Percentiles rank a stretch among this genome's conserved stretches.
phyloP scores from a whole-genome alignment of 345 rosid species.

The Syzygium aromaticum region DNA sequence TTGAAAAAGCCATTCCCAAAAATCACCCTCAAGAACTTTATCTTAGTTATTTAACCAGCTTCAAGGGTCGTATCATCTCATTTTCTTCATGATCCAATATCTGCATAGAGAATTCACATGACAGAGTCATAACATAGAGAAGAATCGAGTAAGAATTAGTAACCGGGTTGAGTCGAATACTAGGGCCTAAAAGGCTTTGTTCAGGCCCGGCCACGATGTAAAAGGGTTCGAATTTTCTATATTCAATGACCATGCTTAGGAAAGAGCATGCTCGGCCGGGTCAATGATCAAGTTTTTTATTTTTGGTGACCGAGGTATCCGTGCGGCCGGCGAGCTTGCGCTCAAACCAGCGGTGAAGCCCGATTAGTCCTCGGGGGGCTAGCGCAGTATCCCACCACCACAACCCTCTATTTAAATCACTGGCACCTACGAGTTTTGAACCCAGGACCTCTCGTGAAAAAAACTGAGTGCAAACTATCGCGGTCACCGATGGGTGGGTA shows the following conservation, averaged over 20 bases:
- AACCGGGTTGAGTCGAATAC: not conserved
- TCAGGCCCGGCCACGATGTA: not conserved
- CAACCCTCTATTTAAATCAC: too few relatives aligned
- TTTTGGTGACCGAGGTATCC: too few relatives aligned
- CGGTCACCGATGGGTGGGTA: too few relatives aligned
- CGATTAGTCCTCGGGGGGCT: too few relatives aligned
- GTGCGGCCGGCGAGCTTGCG: too few relatives aligned
- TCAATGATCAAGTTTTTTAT: too few relatives aligned
- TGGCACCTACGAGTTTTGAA: too few relatives aligned
- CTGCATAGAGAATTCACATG: conserved; percentile 5
- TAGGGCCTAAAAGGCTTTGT: not conserved
- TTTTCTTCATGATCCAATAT: conserved; percentile 36
- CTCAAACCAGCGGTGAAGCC: too few relatives aligned
- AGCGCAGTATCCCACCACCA: too few relatives aligned
- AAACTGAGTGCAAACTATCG: too few relatives aligned
- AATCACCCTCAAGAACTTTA: not conserved
- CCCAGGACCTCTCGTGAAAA: too few relatives aligned
- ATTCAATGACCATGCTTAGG: not conserved
- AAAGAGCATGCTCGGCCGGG: not conserved
- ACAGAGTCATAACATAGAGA: not conserved
- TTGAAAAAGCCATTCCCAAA: not conserved
- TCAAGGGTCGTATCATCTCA: conserved; percentile 30
- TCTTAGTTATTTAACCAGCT: not conserved
- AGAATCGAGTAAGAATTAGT: not conserved
- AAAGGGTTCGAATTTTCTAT: not conserved